Percentiles rank a stretch among this genome's conserved stretches.
phyloP scores from a whole-genome alignment of 768 basidiomycete genomes.

The Lanmaoa pseudosensibilis region DNA sequence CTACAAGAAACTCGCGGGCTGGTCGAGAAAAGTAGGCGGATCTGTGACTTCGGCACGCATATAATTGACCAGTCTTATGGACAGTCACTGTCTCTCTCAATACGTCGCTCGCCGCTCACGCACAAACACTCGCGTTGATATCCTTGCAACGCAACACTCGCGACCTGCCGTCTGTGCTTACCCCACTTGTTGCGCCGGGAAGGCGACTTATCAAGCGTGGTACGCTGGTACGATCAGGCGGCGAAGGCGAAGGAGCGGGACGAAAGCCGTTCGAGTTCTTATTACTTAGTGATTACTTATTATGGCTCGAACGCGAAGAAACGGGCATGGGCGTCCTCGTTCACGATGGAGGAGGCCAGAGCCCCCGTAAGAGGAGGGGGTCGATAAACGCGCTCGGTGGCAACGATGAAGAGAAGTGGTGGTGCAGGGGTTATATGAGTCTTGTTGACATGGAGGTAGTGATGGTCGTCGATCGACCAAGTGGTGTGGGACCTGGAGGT shows the following conservation, averaged over 20 bases:
- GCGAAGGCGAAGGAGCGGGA: slow-evolving; percentile 43
- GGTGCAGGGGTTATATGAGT: slow-evolving; percentile 65
- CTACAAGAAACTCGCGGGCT: slow-evolving; percentile 60
- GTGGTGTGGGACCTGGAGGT: background rate
- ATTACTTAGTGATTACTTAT: slow-evolving; percentile 77
- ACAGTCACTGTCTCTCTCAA: slow-evolving; percentile 78
- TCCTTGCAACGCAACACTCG: slow-evolving; percentile 77
- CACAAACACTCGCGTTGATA: slow-evolving; percentile 71
- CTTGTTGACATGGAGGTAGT: slow-evolving; percentile 80
- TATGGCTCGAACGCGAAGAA: slow-evolving; percentile 70
- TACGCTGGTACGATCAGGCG: slow-evolving; percentile 47
- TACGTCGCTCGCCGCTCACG: slow-evolving; percentile 74
- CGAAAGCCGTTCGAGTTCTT: slow-evolving; percentile 63
- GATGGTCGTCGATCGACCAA: slow-evolving; percentile 39
- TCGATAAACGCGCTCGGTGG: slow-evolving; percentile 26
- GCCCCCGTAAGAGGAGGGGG: slow-evolving; percentile 15
- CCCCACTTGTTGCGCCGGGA: slow-evolving; percentile 77
- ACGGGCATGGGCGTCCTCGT: slow-evolving; percentile 22
- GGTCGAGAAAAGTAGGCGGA: slow-evolving; percentile 67
- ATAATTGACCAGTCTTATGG: slow-evolving; percentile 11
- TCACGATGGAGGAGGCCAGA: slow-evolving; percentile 18
- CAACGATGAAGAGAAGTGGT: slow-evolving; percentile 66
- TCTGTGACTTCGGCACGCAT: background rate
- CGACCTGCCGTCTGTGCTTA: slow-evolving; percentile 74
- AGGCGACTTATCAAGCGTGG: slow-evolving; percentile 76